phyloP scores from a whole-genome alignment of 169 alveolate species.

The Plasmodium billcollinsi region DNA sequence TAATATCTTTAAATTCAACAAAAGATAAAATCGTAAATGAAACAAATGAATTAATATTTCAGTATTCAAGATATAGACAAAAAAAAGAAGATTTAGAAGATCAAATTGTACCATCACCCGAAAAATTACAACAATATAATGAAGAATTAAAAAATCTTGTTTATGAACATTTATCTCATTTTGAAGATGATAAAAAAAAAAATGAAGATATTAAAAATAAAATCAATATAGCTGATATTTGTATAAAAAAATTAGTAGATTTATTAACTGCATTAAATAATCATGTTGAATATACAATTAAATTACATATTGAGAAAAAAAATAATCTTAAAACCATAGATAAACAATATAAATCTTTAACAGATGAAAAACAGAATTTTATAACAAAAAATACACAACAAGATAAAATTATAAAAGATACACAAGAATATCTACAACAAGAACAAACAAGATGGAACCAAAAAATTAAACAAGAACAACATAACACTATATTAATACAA shows the following conservation, averaged over 20 bases:
- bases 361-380: slow-evolving; percentile 34
- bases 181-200: slow-evolving; percentile 57
- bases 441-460: slow-evolving; percentile 56
- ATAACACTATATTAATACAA: slow-evolving; percentile 17
- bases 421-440: slow-evolving; percentile 28
- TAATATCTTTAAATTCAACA: slow-evolving; percentile 47
- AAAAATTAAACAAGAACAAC: slow-evolving; percentile 59
- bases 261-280: slow-evolving; percentile 36
- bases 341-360: slow-evolving; percentile 19
- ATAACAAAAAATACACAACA: slow-evolving; percentile 25
- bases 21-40: slow-evolving; percentile 70
- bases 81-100: slow-evolving; percentile 77
- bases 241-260: slow-evolving; percentile 49
- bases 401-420: slow-evolving; percentile 21
- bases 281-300: slow-evolving; percentile 48
- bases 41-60: slow-evolving; percentile 70
- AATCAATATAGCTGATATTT: slow-evolving; percentile 62
- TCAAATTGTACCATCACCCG: slow-evolving; percentile 76
- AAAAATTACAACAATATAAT: slow-evolving; percentile 71
- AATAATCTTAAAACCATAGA: slow-evolving; percentile 36
- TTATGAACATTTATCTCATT: slow-evolving; percentile 59
- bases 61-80: slow-evolving; percentile 63
- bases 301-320: slow-evolving; percentile 65
- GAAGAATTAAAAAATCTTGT: slow-evolving; percentile 65
- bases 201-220: slow-evolving; percentile 73